Conservation (phyloP, 2,329 filamentous ascomycete genomes). For the Rasamsonia emersonii region DNA sequence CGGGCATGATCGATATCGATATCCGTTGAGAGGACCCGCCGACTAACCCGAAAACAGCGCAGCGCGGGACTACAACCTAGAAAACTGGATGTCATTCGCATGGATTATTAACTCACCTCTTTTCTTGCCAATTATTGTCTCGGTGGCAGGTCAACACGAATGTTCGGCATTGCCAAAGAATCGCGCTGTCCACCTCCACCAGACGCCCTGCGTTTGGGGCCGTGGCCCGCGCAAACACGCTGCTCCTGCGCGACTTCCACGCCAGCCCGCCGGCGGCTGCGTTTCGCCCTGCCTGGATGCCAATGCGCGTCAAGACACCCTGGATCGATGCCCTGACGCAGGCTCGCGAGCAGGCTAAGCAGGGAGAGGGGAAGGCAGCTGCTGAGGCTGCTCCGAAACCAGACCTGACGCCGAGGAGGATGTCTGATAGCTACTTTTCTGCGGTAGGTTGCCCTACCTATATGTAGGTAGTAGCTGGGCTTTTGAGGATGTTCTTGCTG, state of each 20-base stretch:
- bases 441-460: constrained; percentile 41
- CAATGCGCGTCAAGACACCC: constrained; percentile 54
- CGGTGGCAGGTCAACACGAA: too few relatives aligned
- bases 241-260: constrained; percentile 18
- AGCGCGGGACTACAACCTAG: too few relatives aligned
- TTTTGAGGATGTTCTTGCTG: constrained; percentile 2
- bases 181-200: too few relatives aligned
- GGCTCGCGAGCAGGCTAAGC: constrained; percentile 37
- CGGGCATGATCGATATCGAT: too few relatives aligned
- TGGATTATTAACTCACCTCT: too few relatives aligned
- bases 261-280: constrained; percentile 17
- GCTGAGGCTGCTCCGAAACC: constrained; percentile 32
- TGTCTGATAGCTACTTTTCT: constrained; percentile 62
- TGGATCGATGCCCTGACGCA: constrained; percentile 58
- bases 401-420: constrained; percentile 56
- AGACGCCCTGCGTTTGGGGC: too few relatives aligned
- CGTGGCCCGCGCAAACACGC: too few relatives aligned
- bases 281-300: constrained; percentile 36
- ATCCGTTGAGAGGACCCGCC: too few relatives aligned
- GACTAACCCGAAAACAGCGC: too few relatives aligned
- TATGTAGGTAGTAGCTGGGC: constrained; percentile 5
- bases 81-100: too few relatives aligned
- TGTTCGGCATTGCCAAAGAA: too few relatives aligned
- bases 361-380: constrained; percentile 13
- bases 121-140: too few relatives aligned